Percentiles rank a stretch among this genome's conserved stretches.
Conservation (phyloP, 345 rosid genomes). For the Salix brachista region DNA sequence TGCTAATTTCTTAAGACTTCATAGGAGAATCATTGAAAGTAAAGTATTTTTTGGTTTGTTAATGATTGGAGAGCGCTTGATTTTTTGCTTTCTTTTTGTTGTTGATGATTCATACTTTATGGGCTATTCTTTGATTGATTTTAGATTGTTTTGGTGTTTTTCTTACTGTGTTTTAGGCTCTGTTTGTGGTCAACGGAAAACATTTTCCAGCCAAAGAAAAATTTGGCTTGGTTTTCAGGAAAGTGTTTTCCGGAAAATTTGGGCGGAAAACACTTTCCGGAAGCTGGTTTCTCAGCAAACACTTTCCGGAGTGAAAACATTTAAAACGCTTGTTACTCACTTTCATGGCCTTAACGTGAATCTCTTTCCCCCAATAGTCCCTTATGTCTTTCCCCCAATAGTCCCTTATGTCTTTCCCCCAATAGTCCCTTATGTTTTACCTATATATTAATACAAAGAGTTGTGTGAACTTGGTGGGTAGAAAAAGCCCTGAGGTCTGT, state of each 20-base stretch:
- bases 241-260: no score
- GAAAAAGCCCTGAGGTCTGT: background rate
- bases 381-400: no score
- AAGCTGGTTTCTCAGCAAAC: no score
- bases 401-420: background rate
- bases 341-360: background rate
- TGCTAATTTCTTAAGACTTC: no score
- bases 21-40: background rate
- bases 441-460: background rate
- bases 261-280: no score
- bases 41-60: background rate
- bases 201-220: no score
- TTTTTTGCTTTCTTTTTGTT: background rate
- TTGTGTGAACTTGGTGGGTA: background rate
- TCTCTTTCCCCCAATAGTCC: background rate
- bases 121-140: background rate
- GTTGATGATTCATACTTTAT: background rate
- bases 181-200: no score
- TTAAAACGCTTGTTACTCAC: background rate
- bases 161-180: background rate
- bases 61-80: background rate
- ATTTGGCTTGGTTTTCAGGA: no score
- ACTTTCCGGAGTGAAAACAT: conserved; percentile 20
- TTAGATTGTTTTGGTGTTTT: background rate
- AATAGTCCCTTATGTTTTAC: background rate